Evolutionary conservation across 1,284 basidiomycete genomes (phyloP).

Genomic region (Athelia sp.): DNA sequence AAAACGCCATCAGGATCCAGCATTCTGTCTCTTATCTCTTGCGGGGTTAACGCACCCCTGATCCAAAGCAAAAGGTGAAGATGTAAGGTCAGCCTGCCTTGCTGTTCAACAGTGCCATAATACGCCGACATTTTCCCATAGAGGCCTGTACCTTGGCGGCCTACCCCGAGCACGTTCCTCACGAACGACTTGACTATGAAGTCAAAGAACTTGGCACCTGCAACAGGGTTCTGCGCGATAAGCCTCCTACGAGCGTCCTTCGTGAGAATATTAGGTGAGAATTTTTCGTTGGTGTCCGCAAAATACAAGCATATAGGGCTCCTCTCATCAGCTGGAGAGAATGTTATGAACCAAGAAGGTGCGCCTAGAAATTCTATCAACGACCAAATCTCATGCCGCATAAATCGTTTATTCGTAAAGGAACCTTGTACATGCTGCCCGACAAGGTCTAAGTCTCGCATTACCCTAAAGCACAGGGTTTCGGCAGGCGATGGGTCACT

Average conservation of each 20-base stretch:
- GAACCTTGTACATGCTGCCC: conserved; percentile 27
- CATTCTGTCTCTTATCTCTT: conserved; percentile 19
- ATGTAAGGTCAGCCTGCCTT: conserved; percentile 27
- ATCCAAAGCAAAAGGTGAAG: conserved; percentile 27
- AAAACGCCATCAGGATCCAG: conserved; percentile 13
- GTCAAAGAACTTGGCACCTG: conserved; percentile 18
- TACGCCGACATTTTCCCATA: conserved; percentile 23
- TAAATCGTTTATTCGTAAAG: conserved; percentile 25
- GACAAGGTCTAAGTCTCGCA: conserved; percentile 29
- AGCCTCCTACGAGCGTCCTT: conserved; percentile 2
- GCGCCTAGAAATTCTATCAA: conserved; percentile 21
- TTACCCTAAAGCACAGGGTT: conserved; percentile 27
- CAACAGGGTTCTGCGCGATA: conserved; percentile 21
- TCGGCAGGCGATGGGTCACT: conserved; percentile 19
- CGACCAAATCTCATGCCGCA: conserved; percentile 33
- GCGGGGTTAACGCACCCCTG: conserved; percentile 16
- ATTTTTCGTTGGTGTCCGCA: conserved; percentile 14
- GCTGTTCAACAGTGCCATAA: conserved; percentile 32
- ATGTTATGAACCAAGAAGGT: conserved; percentile 23
- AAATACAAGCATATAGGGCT: conserved; percentile 23
- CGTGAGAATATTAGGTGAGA: conserved; percentile 1
- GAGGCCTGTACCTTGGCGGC: conserved; percentile 7
- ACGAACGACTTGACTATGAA: conserved; percentile 19
- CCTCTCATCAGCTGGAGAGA: conserved; percentile 18
- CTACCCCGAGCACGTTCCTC: conserved; percentile 15